Evolutionary conservation across 208 protist genomes (phyloP).

Genomic region (Crithidia sp.): DNA sequence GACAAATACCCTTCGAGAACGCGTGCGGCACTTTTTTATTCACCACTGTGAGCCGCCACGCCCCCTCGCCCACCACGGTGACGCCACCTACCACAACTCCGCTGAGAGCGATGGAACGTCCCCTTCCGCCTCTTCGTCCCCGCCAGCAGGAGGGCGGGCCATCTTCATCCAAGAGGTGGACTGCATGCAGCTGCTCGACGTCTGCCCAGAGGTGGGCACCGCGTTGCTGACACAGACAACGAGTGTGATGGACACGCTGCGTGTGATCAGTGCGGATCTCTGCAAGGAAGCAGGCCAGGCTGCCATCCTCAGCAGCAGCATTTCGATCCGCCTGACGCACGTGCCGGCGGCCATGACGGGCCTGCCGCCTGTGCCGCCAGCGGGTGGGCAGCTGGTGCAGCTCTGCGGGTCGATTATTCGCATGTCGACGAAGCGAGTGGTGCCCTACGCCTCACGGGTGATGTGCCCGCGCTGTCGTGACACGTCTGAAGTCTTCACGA

Average conservation of each 20-base stretch:
- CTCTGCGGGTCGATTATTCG: slow-evolving; percentile 85
- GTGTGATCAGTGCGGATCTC: slow-evolving; percentile 51
- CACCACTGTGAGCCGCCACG: slow-evolving; percentile 66
- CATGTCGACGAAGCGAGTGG: slow-evolving; percentile 80
- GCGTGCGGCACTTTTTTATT: slow-evolving; percentile 64
- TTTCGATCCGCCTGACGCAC: slow-evolving; percentile 77
- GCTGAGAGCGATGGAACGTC: neutral
- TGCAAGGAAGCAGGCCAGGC: slow-evolving; percentile 54
- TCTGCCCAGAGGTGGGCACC: slow-evolving; percentile 50
- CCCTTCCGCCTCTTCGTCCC: no score
- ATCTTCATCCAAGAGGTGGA: slow-evolving; percentile 80
- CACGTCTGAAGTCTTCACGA: slow-evolving; percentile 51
- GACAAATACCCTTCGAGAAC: slow-evolving; percentile 10
- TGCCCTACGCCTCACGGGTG: slow-evolving; percentile 66
- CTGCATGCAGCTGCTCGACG: slow-evolving; percentile 71
- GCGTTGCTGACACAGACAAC: slow-evolving; percentile 58
- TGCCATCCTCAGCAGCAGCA: slow-evolving; percentile 41
- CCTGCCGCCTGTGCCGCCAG: slow-evolving; percentile 68
- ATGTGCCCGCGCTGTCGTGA: slow-evolving; percentile 76
- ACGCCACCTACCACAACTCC: neutral
- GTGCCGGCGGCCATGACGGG: slow-evolving; percentile 52
- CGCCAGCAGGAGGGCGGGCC: slow-evolving; percentile 25
- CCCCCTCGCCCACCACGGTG: slow-evolving; percentile 19
- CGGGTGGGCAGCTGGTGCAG: slow-evolving; percentile 67
- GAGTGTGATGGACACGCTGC: slow-evolving; percentile 47